Evolutionary conservation across 2,329 filamentous ascomycete species (phyloP), one percentile per base, ranked within the genome.

Genomic region (Curvularia sp.): DNA sequence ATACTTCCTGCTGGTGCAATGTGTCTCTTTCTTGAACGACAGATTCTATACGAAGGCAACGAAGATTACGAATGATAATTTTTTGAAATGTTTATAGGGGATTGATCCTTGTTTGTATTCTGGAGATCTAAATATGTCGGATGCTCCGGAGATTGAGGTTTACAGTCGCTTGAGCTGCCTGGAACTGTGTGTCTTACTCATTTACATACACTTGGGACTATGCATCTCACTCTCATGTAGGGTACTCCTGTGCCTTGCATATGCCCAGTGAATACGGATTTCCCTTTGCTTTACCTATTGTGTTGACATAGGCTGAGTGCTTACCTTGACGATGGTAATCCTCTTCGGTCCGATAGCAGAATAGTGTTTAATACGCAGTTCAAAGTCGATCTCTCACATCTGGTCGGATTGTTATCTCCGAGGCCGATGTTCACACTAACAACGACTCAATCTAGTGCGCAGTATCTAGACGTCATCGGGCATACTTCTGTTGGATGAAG

Each of bases 21-120:
- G 35, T 26, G 22, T 44, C 22, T 26, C 41, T 38, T 38, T 38
- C 35, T 38, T n/a, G 35, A 38, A 38, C 35, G 35, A 28, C 42
- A 44, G 42, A 44, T 44, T 44, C 22, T 44, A 44, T 44, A 44
- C 42, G 22, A 44, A 44, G 42, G 42, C 42, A 44, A 44, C 42
- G 42, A 44, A 46, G 24, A 13, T 46, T 28, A 24, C 26, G 24
- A n/a, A 28, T 15, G 24, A 28, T 46, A 28, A 13, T 4, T 13
- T 28, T 31, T 31, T 18, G 24, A 46, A 28, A 28, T 9, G 13
- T 22, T 38, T 38, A 38, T 18, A 24, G 15, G 35, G 13, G 15
- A 8, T 38, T 38, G n/a, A 38, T 38, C 15, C 35, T 38, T n/a
- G 13, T n/a, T 35, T n/a, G 8, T 35, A n/a, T 15, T n/a, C 33